Evolutionary conservation across 139 green algal species (phyloP), one percentile per base, ranked within the genome.

Genomic region (Tetradesmus lagerheimii): DNA sequence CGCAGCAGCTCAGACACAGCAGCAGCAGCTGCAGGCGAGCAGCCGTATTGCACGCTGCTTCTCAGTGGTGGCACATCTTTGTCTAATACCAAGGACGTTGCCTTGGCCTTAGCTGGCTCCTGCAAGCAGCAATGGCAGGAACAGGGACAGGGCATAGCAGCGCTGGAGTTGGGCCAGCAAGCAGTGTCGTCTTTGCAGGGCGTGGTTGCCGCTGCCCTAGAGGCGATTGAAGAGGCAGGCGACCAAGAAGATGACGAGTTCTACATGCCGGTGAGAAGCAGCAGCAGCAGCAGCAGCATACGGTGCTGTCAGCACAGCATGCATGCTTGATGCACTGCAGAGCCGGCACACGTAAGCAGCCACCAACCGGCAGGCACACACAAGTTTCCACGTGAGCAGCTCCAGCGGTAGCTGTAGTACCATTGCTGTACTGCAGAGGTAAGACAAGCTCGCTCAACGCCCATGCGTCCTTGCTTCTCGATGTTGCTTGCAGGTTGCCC

Each of bases 221-320:
- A 75, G 45, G 47, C 5, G 18, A 57, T 47, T 64, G 79, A 20
- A 27, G 79, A 84, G 39, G 79, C 50, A 25, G 9, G 34, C 4
- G 39, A 31, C 9, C 79, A 84, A 38, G 79, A 64, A 0, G 79
- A 43, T 53, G 83, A 88, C 57, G 82, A 88, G 25, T 88, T 88
- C 14, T 88, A 67, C 38, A 80, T 88, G 83, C 83, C 83, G 83
- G 76, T 82, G 31, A 82, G 76, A 0, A 34, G 67, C 67, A 15
- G 37, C 76, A 31, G 9, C n/a, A 34, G 12, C 18, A 45, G 76
- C 71, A 39, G 71, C 71, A 80, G n/a, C 71, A 74, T 9, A 12
- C 45, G 14, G 45, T 57, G 45, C 18, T 71, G 20, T 23, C 23
- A 71, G 57, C 57, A 71, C 57, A 27, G 50, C 74, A 47, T 16